Evolutionary conservation across 139 green algal species (phyloP), one percentile per base, ranked within the genome.

Genomic region (Coelastrella sp.): DNA sequence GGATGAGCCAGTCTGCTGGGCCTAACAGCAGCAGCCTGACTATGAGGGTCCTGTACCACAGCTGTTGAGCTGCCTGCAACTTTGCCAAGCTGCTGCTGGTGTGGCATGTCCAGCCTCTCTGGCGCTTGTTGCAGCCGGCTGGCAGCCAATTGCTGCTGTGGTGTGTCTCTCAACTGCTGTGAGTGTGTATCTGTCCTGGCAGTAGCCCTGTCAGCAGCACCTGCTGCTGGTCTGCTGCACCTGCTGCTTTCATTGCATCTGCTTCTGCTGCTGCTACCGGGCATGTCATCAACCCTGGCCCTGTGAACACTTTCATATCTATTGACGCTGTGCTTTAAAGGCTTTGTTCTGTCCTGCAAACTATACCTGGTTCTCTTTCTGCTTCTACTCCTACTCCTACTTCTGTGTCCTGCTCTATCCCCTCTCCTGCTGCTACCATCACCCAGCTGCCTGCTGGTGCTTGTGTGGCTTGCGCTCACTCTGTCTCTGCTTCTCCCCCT

Each of bases 371-470:
- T 9, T 82, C 76, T 56, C 15, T 7, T 14, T 27, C 78, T 83
- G 78, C 35, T n/a, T 27, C 78, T 65, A 9, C 49, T 83, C 19
- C 78, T 70, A 63, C 79, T 85, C 57, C 12, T 85, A 63, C 79
- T 85, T 61, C 76, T 83, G 76, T 14, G 7, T 22, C 76, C 1
- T 80, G 6, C n/a, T 80, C 35, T 49, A 49, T 49, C 35, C 35
- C 35, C 35, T 49, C 35, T 49, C 35, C 35, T 49, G 35, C 3
- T 49, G 35, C 35, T 49, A 49, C 35, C 35, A 49, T 1, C 35
- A 49, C 35, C 35, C 35, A 49, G 35, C 35, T 49, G 35, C 35
- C 35, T 49, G 35, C 35, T 49, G 1, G 35, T 49, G 35, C 35
- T 49, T 49, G 35, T 3, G 68, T 22, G 20, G 12, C 35, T 49